Conservation (phyloP, 2,329 filamentous ascomycete genomes). For the Tolypocladium inflatum region DNA sequence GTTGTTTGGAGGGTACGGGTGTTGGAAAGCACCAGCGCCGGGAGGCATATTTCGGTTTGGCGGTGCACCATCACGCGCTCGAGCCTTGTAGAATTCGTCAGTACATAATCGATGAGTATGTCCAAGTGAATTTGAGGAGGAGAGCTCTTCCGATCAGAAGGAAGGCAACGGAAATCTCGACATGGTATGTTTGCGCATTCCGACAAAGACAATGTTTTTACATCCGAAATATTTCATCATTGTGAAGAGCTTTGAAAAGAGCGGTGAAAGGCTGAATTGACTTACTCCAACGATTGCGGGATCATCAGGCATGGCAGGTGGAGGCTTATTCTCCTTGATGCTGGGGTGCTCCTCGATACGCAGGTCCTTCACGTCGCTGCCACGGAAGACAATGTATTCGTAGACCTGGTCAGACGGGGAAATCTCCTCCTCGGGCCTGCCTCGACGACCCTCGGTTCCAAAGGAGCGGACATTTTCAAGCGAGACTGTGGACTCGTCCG, state of each 20-base stretch:
- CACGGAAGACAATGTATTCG: constrained; percentile 97
- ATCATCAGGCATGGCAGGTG: constrained; percentile 78
- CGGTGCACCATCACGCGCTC: constrained; percentile 25
- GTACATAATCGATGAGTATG: constrained; percentile 14
- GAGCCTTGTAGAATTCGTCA: constrained; percentile 26
- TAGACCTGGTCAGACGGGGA: constrained; percentile 79
- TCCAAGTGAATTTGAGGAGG: not conserved
- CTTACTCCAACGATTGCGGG: constrained; percentile 96
- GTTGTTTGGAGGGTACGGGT: constrained; percentile 34
- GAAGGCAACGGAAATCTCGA: constrained; percentile 99
- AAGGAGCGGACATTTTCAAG: constrained; percentile 93
- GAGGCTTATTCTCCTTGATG: constrained; percentile 64
- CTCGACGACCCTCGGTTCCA: constrained; percentile 84
- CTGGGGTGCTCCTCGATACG: constrained; percentile 78
- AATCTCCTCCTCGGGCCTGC: constrained; percentile 71
- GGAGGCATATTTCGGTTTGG: constrained; percentile 20
- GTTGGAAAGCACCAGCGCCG: constrained; percentile 30
- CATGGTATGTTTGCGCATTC: constrained; percentile 89
- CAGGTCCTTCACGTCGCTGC: constrained; percentile 96
- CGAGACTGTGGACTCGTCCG: constrained; percentile 90
- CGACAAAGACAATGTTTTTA: constrained; percentile 70
- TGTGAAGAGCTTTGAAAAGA: constrained; percentile 21
- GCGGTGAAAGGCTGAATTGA: constrained; percentile 20
- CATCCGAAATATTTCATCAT: constrained; percentile 99
- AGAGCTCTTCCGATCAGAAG: constrained; percentile 63